Base-by-base conservation (phyloP, 768 basidiomycete genomes). In the Kwoniella shandongensis region DNA sequence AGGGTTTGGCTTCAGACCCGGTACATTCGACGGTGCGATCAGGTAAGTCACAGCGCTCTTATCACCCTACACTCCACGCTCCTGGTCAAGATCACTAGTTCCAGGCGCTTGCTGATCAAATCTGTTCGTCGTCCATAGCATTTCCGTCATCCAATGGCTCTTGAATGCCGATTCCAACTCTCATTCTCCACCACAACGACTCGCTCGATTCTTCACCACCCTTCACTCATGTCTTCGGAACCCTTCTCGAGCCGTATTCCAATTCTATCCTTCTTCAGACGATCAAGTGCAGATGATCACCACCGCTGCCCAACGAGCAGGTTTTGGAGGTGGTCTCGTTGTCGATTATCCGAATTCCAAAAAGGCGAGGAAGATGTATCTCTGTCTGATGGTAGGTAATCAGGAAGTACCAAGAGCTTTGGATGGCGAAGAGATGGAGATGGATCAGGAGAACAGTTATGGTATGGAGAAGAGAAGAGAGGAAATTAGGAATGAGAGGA, bases 91-190 rank as follows among this genome's bases (percentile, higher is more conserved):
- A n/a, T n/a, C n/a, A n/a, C n/a, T n/a, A n/a, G n/a, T n/a, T n/a
- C n/a, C n/a, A n/a, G n/a, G n/a, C n/a, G n/a, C n/a, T n/a, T n/a
- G 32, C 32, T 32, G 32, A 32, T 32, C 7, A 32, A 6, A 32
- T 32, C 6, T 13, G 7, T 13, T 32, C 7, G 32, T 32, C 6
- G 7, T 32, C 32, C 32, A 23, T 70, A 98, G 94, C 72, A 88
- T 99, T 69, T 99, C 96, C 23, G 94, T 97, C n/a, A 80, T 99
- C 4, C 96, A 99, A 79, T 99, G 96, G 96, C 81, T 99, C 2
- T 82, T 97, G 56, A 99, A 97, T 76, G 93, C 94, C 23, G 96
- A 98, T 76, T 88, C 91, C 26, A 86, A 91, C 4, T 87, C 72
- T 1, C 78, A 79, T 61, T 78, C 77, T 8, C 79, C 79, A 10